Evolutionary conservation across 2,329 filamentous ascomycete genomes (phyloP).

Genomic region (Xylaria sp.): DNA sequence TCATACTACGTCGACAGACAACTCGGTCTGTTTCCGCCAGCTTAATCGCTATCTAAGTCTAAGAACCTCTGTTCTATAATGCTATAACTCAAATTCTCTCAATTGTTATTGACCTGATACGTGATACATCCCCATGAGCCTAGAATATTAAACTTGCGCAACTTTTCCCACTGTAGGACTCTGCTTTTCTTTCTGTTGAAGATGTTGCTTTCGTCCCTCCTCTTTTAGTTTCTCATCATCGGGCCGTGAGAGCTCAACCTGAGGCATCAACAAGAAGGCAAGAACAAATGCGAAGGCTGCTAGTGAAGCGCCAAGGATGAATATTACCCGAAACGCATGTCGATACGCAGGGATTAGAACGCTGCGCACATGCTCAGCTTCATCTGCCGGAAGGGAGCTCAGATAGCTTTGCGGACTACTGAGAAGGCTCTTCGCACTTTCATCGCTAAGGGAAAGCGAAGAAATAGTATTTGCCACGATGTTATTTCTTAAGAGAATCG

Average conservation of each 20-base stretch:
- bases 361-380: not conserved
- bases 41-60: too few relatives aligned
- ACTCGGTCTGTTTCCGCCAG: too few relatives aligned
- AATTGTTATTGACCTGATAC: not conserved
- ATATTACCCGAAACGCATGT: not conserved
- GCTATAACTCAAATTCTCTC: not conserved
- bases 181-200: not conserved
- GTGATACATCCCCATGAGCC: not conserved
- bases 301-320: not conserved
- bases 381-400: not conserved
- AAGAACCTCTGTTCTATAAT: not conserved
- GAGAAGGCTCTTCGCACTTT: not conserved
- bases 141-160: not conserved
- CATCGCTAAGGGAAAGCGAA: not conserved
- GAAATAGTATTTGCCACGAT: not conserved
- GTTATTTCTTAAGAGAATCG: not conserved
- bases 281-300: not conserved
- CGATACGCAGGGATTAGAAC: not conserved
- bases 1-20: too few relatives aligned
- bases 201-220: not conserved
- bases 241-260: not conserved
- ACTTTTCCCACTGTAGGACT: not conserved
- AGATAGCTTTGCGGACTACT: not conserved
- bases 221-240: not conserved
- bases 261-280: not conserved